Evolutionary conservation across 2,329 filamentous ascomycete species (phyloP), one percentile per base, ranked within the genome.

Genomic region (Penicillium sp.): DNA sequence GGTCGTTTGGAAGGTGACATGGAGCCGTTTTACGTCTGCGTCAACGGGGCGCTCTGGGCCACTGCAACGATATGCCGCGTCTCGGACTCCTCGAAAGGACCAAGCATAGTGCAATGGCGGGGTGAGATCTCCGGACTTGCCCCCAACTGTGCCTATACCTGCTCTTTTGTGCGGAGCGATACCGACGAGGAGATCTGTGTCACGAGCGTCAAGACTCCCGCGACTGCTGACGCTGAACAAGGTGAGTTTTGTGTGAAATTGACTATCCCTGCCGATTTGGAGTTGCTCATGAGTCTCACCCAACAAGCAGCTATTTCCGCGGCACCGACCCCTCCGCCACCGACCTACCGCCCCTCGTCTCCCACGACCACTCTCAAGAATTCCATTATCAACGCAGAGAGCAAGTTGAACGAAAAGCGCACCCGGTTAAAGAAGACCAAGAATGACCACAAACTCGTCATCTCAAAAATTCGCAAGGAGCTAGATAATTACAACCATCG

Each of bases 121-220:
- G 80, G 79, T 49, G 78, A 81, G 60, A 80, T 84, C 36, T 81
- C 78, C 45, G 80, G 80, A 44, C 72, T 84, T 33, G 80, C 80
- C 11, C 78, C 80, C 13, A 73, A 80, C 50, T 81, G 78, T 55
- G 80, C 77, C 54, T 84, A 83, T 59, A 75, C 72, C 39, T 82
- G 78, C 61, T 79, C 81, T 51, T 79, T 83, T 54, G 70, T 82
- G 38, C 71, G 75, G 49, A 75, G 72, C 46, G 71, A 73, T 50
- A 77, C 74, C 48, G 70, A 77, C 45, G 70, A 75, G 56, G 73
- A 79, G 50, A 75, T 83, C 47, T 81, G 76, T 57, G 73, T 72
- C 35, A 71, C 78, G 48, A 80, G 76, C 63, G 72, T 83, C 57
- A 81, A 81, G 64, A 83, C 80, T 30, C 78, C 78, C 39, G 66